Evolutionary conservation across 768 basidiomycete species (phyloP), one percentile per base, ranked within the genome.

Genomic region (Suillus cothurnatus): DNA sequence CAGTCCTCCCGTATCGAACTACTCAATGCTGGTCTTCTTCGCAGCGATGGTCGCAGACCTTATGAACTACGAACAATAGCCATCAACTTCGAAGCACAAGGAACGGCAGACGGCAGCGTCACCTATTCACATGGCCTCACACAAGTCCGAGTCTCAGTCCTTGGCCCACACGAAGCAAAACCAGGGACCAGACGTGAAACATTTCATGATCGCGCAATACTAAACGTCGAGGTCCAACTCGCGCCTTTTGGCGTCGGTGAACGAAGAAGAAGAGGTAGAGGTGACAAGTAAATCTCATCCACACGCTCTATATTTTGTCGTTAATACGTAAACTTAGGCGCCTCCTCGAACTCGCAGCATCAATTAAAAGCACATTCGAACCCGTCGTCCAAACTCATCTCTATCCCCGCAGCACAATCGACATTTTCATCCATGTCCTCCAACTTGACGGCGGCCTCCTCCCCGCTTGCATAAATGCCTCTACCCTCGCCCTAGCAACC

Each of bases 371-470:
- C 36, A 99, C 97, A 0, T 99, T 99, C 74, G 97, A 99, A 73
- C 95, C 96, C 49, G 94, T 97, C 63, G 86, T 99, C 28, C 92
- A 95, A 74, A 91, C 92, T 8, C 85, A 84, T 66, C 85, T 99
- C 56, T 98, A 97, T 78, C 97, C 97, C 26, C 89, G 97, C 58
- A 93, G 93, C 39, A 90, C 95, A 75, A 97, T 99, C 75, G 94
- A 97, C 78, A 89, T 99, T 66, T 93, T 89, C 76, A 84, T 99
- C 8, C 95, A 97, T 76, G 89, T 99, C 34, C 80, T 97, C 45
- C 93, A 97, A 70, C 92, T 95, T 73, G 97, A 99, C 71, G 97
- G 97, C 47, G 93, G 93, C 0, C 81, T 98, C 49, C 84, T 98
- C 28, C 91, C 93, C 64, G 89, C 96, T 6, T 91, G 94, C 69